phyloP scores from a whole-genome alignment of 441 rosid genomes.

The Isatis lusitanica region DNA sequence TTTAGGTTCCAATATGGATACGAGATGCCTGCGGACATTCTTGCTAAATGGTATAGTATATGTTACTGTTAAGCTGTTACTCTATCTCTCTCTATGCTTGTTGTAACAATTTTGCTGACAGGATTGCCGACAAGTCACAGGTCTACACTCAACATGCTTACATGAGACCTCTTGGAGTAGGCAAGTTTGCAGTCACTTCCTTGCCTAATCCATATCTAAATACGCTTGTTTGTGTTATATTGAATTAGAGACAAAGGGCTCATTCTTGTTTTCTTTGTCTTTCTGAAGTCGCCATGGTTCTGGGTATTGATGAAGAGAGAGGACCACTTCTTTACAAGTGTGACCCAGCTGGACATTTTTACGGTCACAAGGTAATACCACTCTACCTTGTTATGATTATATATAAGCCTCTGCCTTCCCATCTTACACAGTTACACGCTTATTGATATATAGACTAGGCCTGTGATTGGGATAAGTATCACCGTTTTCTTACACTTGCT shows the following conservation, averaged over 20 bases:
- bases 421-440: not conserved
- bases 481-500: not conserved
- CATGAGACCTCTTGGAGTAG: conserved; percentile 99
- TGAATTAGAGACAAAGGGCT: not conserved
- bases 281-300: conserved; percentile 83
- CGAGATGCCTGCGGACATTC: conserved; percentile 93
- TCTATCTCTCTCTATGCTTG: not conserved
- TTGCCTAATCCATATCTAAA: not conserved
- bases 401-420: not conserved
- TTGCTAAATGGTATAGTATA: conserved; percentile 58
- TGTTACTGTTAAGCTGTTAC: not conserved
- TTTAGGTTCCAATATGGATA: conserved; percentile 92
- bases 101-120: conserved; percentile 31
- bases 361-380: conserved; percentile 84
- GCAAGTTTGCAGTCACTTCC: conserved; percentile 45
- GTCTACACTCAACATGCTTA: conserved; percentile 99
- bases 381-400: not conserved
- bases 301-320: conserved; percentile 89
- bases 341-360: conserved; percentile 99
- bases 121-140: conserved; percentile 97
- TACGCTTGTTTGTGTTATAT: conserved; percentile 1
- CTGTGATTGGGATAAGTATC: not conserved
- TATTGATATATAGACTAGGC: not conserved
- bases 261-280: conserved; percentile 25
- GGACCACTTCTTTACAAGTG: conserved; percentile 93